Evolutionary conservation across 2,329 filamentous ascomycete species (phyloP).

Genomic region (Pyricularia grisea): DNA sequence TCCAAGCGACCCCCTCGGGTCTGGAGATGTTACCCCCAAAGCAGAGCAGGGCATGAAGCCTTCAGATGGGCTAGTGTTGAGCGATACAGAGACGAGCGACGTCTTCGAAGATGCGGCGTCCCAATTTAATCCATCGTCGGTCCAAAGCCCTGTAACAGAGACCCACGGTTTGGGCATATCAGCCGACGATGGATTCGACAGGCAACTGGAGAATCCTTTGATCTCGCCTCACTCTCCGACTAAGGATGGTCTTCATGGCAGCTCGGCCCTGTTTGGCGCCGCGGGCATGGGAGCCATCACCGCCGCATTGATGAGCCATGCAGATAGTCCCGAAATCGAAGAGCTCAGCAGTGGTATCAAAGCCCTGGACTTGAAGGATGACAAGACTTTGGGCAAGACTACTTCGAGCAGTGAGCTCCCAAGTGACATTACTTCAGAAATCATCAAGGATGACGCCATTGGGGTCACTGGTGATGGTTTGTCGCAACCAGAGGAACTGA

Average conservation of each 20-base stretch:
- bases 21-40: slow-evolving; percentile 60
- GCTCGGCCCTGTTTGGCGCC: neutral
- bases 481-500: neutral
- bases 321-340: neutral
- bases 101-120: slow-evolving; percentile 8
- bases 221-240: neutral
- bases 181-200: neutral
- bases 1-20: slow-evolving; percentile 41
- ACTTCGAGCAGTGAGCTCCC: neutral
- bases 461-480: neutral
- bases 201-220: neutral
- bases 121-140: slow-evolving; percentile 1
- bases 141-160: slow-evolving; percentile 3
- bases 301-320: neutral
- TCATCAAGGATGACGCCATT: neutral
- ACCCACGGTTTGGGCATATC: neutral
- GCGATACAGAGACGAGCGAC: slow-evolving; percentile 8
- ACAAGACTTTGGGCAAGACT: neutral
- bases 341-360: neutral
- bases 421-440: neutral
- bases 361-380: neutral
- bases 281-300: neutral
- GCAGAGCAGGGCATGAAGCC: slow-evolving; percentile 34
- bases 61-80: slow-evolving; percentile 8
- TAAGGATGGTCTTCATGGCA: neutral